Percentiles rank a stretch among this genome's conserved stretches.
These are phyloP conservation scores for Plantago ovata DNA, from an alignment of 257 asterid species.

Conservation along the genomic window DNA sequence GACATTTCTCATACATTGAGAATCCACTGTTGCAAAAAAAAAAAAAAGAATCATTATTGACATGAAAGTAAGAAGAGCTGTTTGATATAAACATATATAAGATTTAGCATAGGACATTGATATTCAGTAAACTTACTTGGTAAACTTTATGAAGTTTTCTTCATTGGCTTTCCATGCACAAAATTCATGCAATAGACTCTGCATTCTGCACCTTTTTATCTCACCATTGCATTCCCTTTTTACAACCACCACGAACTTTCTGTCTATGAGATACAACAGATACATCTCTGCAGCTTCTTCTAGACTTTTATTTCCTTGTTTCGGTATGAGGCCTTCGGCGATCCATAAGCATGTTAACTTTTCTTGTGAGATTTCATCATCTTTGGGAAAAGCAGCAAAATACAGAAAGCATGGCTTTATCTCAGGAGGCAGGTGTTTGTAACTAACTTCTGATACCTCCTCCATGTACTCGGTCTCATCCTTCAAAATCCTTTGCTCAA, in stretches of 20 bases:
- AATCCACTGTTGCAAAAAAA: too few relatives aligned
- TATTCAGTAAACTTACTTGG: too few relatives aligned
- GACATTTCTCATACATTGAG: too few relatives aligned
- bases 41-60: too few relatives aligned
- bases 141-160: background rate
- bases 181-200: background rate
- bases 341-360: constrained; percentile 5
- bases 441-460: constrained; percentile 1
- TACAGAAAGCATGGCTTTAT: background rate
- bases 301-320: background rate
- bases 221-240: background rate
- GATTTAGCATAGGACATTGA: too few relatives aligned
- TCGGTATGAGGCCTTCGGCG: background rate
- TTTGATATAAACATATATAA: too few relatives aligned
- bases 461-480: background rate
- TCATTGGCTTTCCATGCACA: background rate
- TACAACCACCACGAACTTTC: background rate
- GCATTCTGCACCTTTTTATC: constrained; percentile 1
- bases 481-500: too few relatives aligned
- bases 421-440: background rate
- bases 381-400: background rate
- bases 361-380: background rate
- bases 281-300: background rate
- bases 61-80: too few relatives aligned
- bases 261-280: background rate